Evolutionary conservation across 345 rosid genomes (phyloP).

Genomic region (Euclidium syriacum): DNA sequence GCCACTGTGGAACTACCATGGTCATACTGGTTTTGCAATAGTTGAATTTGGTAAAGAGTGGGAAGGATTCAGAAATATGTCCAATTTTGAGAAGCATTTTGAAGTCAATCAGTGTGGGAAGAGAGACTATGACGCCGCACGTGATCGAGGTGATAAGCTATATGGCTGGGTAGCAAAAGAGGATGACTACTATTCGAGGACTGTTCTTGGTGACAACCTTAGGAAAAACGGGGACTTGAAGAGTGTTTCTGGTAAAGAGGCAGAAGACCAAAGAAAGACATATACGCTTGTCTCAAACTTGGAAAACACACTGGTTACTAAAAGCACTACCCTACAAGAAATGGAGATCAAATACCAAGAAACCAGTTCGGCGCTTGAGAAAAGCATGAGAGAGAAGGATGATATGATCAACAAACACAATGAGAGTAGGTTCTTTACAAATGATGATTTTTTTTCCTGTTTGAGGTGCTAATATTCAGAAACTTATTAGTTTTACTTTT

Average conservation of each 20-base stretch:
- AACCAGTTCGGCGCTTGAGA: slow-evolving; percentile 28
- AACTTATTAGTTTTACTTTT: slow-evolving; percentile 1
- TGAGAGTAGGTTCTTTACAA: slow-evolving; percentile 39
- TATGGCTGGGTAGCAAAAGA: slow-evolving; percentile 79
- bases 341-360: slow-evolving; percentile 43
- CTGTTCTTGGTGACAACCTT: slow-evolving; percentile 41
- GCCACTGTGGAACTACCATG: slow-evolving; percentile 51
- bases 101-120: slow-evolving; percentile 42
- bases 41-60: slow-evolving; percentile 65
- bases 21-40: slow-evolving; percentile 60
- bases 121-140: slow-evolving; percentile 32
- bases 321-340: slow-evolving; percentile 35
- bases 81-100: slow-evolving; percentile 52
- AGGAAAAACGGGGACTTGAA: slow-evolving; percentile 51
- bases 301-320: slow-evolving; percentile 41
- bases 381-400: slow-evolving; percentile 41
- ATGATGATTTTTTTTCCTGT: background rate
- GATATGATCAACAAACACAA: slow-evolving; percentile 44
- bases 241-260: slow-evolving; percentile 48
- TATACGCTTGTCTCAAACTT: slow-evolving; percentile 40
- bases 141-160: slow-evolving; percentile 32
- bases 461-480: slow-evolving; percentile 3
- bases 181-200: slow-evolving; percentile 42
- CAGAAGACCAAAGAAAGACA: slow-evolving; percentile 42
- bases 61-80: slow-evolving; percentile 55